These are phyloP conservation scores for Avena atlantica DNA, from an alignment of 176 grass and related monocot species.

Conservation along the genomic window DNA sequence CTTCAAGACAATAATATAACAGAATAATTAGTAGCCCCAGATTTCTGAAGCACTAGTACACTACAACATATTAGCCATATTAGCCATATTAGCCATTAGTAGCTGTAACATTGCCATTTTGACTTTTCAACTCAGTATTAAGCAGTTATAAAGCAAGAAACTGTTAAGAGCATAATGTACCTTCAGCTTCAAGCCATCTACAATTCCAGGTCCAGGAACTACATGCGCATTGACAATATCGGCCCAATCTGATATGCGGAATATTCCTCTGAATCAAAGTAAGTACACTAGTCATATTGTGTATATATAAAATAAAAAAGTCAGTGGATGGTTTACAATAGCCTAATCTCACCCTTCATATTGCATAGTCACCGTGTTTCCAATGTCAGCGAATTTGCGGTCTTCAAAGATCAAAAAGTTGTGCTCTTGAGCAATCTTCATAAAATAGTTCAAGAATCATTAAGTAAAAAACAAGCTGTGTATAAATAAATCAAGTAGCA, in stretches of 20 bases:
- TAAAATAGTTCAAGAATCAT: conserved; percentile 11
- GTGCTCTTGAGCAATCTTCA: conserved; percentile 90
- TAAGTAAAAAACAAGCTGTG: not conserved
- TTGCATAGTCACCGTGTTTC: conserved; percentile 94
- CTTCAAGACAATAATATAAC: conserved; percentile 54
- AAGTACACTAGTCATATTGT: not conserved
- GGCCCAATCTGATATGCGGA: conserved; percentile 88
- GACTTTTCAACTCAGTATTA: not conserved
- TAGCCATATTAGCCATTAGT: conserved; percentile 2
- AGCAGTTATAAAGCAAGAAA: not conserved
- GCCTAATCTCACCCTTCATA: conserved; percentile 78
- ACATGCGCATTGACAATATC: conserved; percentile 90
- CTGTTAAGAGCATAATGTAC: conserved; percentile 44
- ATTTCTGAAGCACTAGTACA: not conserved
- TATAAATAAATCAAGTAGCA: conserved; percentile 26
- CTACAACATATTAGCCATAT: conserved; percentile 2
- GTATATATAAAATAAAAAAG: not conserved
- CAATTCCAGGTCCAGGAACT: conserved; percentile 84
- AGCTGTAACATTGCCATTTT: conserved; percentile 6
- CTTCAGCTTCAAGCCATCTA: conserved; percentile 93
- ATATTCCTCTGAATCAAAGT: conserved; percentile 69
- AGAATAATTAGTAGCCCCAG: not conserved
- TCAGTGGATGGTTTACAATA: not conserved
- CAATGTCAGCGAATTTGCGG: conserved; percentile 91
- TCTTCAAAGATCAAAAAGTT: conserved; percentile 94